Evolutionary conservation across 2,329 filamentous ascomycete genomes (phyloP), one percentile per base, ranked within the genome.

Genomic region (Xylariaceae sp.): DNA sequence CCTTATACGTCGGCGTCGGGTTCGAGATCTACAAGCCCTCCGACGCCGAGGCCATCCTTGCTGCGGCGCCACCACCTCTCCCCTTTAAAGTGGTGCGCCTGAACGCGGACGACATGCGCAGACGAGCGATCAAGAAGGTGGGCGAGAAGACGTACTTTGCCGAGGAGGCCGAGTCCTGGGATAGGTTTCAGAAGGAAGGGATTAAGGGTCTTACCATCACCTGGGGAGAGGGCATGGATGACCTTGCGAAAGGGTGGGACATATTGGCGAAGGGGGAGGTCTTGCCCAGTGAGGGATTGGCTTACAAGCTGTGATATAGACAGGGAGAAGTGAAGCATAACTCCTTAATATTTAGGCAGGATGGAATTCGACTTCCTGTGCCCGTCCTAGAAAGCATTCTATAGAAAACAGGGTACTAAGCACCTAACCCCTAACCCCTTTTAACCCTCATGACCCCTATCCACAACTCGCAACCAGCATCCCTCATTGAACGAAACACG

Each of bases 171-270:
- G 15, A 7, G 30, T 48, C 54, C 31, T 57, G 51, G 50, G 46
- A 42, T 16, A 27, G 14, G 18, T 37, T 57, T 17, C 36, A 46
- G 8, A 19, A 32, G 29, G 34, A 34, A 1, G 53, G 52, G 4
- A 36, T 58, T 3, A 35, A 35, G 33, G 55, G 55, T 15, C 40
- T 60, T 4, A 35, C 29, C 19, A 26, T 56, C 1, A 36, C 18
- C 2, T 59, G 55, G 55, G 56, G 53, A 5, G 44, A 53, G 43
- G 52, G 54, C 9, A 57, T 60, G 55, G 44, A 48, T 36, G 50
- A 42, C 16, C 52, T 54, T 2, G 28, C 40, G 11, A 38, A 50
- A 32, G 56, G 54, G 2, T 59, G 57, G 57, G 54, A 57, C 31
- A 34, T 38, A 9, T 40, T 57, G 14, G 52, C 51, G 3, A 36